Conservation (phyloP, 1,139 yeast genomes). For the Taphrina flavorubra region DNA sequence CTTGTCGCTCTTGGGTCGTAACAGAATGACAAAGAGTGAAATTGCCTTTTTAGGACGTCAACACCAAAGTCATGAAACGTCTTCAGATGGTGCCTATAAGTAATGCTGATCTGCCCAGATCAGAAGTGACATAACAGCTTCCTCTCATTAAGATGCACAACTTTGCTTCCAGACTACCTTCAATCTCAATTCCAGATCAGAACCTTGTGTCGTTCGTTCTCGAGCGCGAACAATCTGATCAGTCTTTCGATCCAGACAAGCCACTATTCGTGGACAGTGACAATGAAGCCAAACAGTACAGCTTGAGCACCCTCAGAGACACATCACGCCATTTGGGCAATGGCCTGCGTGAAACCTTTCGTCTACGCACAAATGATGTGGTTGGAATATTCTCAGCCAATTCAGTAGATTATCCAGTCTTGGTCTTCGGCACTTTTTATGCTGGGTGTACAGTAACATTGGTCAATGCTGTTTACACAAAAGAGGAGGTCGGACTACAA, state of each 20-base stretch:
- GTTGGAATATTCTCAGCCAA: constrained; percentile 51
- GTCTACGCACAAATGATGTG: constrained; percentile 49
- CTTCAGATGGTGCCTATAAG: constrained; percentile 2
- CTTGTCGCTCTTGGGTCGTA: not conserved
- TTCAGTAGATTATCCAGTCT: constrained; percentile 49
- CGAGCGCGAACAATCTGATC: constrained; percentile 14
- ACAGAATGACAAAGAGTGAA: constrained; percentile 5
- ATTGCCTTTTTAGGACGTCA: constrained; percentile 13
- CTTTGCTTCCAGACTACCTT: constrained; percentile 15
- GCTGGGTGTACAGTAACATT: constrained; percentile 53
- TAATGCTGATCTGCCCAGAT: not conserved
- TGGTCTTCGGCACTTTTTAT: constrained; percentile 51
- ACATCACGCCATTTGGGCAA: constrained; percentile 10
- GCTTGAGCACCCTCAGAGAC: constrained; percentile 12
- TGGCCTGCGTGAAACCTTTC: constrained; percentile 46
- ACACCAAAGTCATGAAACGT: not conserved
- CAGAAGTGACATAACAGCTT: not conserved
- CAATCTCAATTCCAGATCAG: constrained; percentile 9
- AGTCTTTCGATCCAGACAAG: constrained; percentile 7
- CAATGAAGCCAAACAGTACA: not conserved
- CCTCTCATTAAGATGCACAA: not conserved
- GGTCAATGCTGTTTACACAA: constrained; percentile 51
- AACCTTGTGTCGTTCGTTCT: constrained; percentile 27
- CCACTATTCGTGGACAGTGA: constrained; percentile 28
- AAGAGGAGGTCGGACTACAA: constrained; percentile 53